phyloP scores from a whole-genome alignment of 1,284 basidiomycete species.

The Termitomyces sp. region DNA sequence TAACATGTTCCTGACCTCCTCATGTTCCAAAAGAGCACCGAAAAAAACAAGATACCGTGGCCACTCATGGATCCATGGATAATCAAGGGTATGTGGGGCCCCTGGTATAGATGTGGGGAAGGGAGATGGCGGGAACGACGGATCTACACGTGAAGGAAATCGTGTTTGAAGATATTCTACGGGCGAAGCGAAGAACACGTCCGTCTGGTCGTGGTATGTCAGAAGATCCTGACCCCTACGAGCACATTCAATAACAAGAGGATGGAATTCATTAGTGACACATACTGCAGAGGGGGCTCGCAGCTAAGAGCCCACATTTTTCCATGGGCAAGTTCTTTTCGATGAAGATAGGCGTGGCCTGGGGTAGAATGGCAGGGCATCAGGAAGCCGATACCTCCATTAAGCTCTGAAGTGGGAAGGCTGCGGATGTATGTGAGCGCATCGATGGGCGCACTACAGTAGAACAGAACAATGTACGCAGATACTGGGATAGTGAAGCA shows the following conservation, averaged over 20 bases:
- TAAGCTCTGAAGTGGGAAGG: constrained; percentile 43
- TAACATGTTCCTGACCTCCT: constrained; percentile 48
- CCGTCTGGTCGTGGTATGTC: constrained; percentile 78
- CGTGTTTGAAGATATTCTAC: constrained; percentile 55
- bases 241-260: not conserved
- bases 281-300: constrained; percentile 82
- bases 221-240: constrained; percentile 44
- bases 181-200: constrained; percentile 79
- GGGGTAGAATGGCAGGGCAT: constrained; percentile 99
- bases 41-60: constrained; percentile 81
- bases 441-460: constrained; percentile 73
- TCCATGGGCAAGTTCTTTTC: constrained; percentile 48
- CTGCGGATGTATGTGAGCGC: constrained; percentile 63
- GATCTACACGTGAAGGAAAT: constrained; percentile 63
- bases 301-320: constrained; percentile 83
- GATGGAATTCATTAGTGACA: constrained; percentile 8
- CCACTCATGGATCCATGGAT: constrained; percentile 68
- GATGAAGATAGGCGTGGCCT: constrained; percentile 88
- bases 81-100: constrained; percentile 18
- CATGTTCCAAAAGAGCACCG: constrained; percentile 56
- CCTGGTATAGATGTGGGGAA: constrained; percentile 55
- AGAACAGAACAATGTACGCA: constrained; percentile 66
- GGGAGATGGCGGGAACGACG: constrained; percentile 60
- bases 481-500: constrained; percentile 53
- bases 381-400: constrained; percentile 68